These are phyloP conservation scores for Butyriboletus loyo DNA, from an alignment of 768 basidiomycete genomes.

Conservation along the genomic window DNA sequence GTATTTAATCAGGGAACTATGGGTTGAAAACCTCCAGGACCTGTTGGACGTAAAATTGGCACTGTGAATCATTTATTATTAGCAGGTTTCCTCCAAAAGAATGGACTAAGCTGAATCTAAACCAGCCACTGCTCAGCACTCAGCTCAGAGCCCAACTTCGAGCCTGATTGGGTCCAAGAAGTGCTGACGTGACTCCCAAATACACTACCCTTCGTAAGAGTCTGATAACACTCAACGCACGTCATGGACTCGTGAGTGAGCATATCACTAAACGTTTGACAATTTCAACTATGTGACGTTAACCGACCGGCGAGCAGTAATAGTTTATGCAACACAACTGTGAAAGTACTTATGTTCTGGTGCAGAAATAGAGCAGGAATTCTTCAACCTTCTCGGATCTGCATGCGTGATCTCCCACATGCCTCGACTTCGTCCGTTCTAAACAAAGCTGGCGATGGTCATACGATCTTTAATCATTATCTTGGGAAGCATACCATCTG, in stretches of 20 bases:
- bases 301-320: background rate
- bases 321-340: background rate
- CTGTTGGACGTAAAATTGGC: background rate
- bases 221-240: background rate
- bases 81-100: background rate
- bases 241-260: background rate
- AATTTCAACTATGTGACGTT: background rate
- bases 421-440: background rate
- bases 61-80: background rate
- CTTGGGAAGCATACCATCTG: background rate
- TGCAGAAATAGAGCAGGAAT: background rate
- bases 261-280: background rate
- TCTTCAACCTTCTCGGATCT: background rate
- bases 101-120: background rate
- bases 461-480: background rate
- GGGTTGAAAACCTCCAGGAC: too few species aligned
- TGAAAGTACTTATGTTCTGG: background rate
- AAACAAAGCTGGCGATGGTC: background rate
- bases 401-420: background rate
- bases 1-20: too few species aligned
- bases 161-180: too few species aligned
- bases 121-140: too few species aligned
- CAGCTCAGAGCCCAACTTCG: too few species aligned
- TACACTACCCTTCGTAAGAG: background rate
- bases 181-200: too few species aligned